These are phyloP conservation scores for Phytophthora constricta DNA, from an alignment of 352 stramenopile species.

Conservation along the genomic window DNA sequence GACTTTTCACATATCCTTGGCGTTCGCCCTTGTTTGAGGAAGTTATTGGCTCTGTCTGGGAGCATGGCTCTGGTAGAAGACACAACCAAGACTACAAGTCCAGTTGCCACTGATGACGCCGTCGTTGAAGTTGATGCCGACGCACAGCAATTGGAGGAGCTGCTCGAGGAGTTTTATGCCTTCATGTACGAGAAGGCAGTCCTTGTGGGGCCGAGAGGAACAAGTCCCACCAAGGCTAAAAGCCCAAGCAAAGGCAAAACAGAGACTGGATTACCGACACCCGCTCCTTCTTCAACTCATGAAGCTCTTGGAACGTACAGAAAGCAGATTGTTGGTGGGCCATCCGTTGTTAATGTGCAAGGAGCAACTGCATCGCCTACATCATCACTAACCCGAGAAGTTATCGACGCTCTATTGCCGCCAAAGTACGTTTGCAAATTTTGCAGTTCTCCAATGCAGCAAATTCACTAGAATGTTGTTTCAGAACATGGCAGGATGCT, in stretches of 20 bases:
- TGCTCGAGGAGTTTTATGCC: constrained; percentile 66
- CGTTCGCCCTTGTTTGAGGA: no score
- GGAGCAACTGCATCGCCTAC: constrained; percentile 5
- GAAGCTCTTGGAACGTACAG: constrained; percentile 4
- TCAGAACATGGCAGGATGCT: constrained; percentile 61
- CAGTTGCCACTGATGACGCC: neutral
- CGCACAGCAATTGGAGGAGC: constrained; percentile 31
- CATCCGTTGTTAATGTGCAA: constrained; percentile 19
- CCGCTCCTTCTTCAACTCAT: constrained; percentile 29
- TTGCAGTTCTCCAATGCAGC: neutral
- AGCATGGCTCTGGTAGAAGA: neutral
- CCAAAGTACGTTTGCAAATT: constrained; percentile 51
- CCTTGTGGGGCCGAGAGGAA: constrained; percentile 38
- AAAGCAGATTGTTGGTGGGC: constrained; percentile 6
- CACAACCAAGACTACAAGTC: neutral
- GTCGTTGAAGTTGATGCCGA: constrained; percentile 16
- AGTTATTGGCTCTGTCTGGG: no score
- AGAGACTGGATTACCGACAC: constrained; percentile 13
- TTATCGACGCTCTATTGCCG: constrained; percentile 75
- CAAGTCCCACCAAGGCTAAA: constrained; percentile 39
- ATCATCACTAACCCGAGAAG: constrained; percentile 45
- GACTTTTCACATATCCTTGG: no score
- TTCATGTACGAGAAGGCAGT: constrained; percentile 68
- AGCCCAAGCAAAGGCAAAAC: constrained; percentile 19
- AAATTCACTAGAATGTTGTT: neutral